Evolutionary conservation across 2,329 filamentous ascomycete genomes (phyloP).

Genomic region (Chrysosporium keratinophilum): DNA sequence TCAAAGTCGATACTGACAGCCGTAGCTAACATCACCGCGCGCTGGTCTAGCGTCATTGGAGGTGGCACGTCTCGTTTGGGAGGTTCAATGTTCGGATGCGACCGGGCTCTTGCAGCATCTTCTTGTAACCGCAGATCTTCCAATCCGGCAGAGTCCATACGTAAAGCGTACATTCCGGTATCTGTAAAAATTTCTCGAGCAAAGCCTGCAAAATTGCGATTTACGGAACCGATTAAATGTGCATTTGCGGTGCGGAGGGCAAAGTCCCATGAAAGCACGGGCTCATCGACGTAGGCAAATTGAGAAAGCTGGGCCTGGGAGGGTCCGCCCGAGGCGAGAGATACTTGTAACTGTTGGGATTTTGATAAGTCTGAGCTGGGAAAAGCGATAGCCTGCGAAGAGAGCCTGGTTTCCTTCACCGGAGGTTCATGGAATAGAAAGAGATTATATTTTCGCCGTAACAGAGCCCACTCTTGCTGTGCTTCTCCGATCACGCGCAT

Average conservation of each 20-base stretch:
- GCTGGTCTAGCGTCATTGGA: slow-evolving; percentile 55
- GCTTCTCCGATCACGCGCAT: slow-evolving; percentile 56
- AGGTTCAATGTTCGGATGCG: slow-evolving; percentile 19
- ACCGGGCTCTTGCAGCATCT: slow-evolving; percentile 31
- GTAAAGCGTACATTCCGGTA: slow-evolving; percentile 53
- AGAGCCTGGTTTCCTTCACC: slow-evolving; percentile 26
- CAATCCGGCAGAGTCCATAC: slow-evolving; percentile 51
- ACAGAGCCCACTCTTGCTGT: slow-evolving; percentile 53
- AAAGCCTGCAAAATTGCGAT: slow-evolving; percentile 53
- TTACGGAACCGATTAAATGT: slow-evolving; percentile 49
- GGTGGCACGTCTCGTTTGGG: slow-evolving; percentile 19
- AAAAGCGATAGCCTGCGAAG: slow-evolving; percentile 33
- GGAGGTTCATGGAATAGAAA: slow-evolving; percentile 47
- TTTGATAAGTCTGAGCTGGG: slow-evolving; percentile 41
- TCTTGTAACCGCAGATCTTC: slow-evolving; percentile 29
- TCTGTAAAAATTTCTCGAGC: slow-evolving; percentile 56
- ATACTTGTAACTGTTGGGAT: slow-evolving; percentile 38
- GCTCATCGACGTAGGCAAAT: slow-evolving; percentile 54
- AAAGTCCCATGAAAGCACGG: slow-evolving; percentile 56
- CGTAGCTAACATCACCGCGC: slow-evolving; percentile 56
- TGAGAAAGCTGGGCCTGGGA: slow-evolving; percentile 43
- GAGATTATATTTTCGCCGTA: slow-evolving; percentile 54
- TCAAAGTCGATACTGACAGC: slow-evolving; percentile 57
- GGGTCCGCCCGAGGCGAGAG: slow-evolving; percentile 11
- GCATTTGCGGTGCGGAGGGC: slow-evolving; percentile 43